Conservation (phyloP, 2,329 filamentous ascomycete species). For the Colletotrichum simmondsii region DNA sequence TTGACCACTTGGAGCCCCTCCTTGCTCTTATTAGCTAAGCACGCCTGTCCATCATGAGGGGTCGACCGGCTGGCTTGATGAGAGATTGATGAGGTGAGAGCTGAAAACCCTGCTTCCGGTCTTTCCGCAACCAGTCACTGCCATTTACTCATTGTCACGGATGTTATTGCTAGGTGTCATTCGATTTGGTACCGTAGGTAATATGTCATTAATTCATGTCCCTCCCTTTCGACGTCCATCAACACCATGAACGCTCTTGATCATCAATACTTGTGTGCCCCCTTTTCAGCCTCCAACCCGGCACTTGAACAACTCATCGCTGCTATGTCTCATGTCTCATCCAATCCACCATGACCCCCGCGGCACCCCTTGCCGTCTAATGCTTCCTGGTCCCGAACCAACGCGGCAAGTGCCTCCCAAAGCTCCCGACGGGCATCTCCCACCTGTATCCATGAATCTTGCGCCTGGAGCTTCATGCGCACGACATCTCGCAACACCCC, state of each 20-base stretch:
- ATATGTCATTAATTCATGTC: background rate
- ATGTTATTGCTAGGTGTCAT: no score
- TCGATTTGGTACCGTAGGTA: background rate
- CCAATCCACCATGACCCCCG: slow-evolving; percentile 9
- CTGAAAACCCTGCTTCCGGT: slow-evolving; percentile 19
- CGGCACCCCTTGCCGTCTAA: slow-evolving; percentile 1
- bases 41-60: background rate
- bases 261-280: background rate
- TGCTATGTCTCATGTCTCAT: slow-evolving; percentile 6
- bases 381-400: background rate
- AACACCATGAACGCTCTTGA: background rate
- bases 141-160: no score
- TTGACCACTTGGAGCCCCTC: background rate
- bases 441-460: slow-evolving; percentile 17
- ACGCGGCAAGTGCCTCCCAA: background rate
- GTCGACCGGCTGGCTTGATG: background rate
- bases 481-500: background rate
- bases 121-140: slow-evolving; percentile 5
- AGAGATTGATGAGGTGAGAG: background rate
- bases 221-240: background rate
- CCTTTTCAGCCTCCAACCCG: background rate
- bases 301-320: background rate
- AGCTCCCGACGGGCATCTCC: background rate
- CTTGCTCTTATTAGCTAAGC: background rate
- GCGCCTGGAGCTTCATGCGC: slow-evolving; percentile 20